Evolutionary conservation across 768 basidiomycete genomes (phyloP), one percentile per base, ranked within the genome.

Genomic region (Glaciozyma antarctica): DNA sequence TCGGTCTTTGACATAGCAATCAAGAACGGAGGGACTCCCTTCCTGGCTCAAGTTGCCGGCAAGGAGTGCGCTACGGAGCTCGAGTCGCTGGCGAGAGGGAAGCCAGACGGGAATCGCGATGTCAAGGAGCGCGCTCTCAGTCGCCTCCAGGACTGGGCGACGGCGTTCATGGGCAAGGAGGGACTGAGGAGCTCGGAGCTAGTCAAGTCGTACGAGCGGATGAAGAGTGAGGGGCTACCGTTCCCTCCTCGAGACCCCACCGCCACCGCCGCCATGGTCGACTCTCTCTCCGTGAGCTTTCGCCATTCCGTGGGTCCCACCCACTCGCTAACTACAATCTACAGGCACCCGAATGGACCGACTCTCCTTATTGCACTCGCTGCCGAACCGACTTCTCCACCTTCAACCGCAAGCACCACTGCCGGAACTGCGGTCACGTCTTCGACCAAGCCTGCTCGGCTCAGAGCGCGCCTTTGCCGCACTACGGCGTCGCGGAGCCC

Each of bases 401-500:
- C 75, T 95, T 92, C 38, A 98, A 98, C 75, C 83, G 95, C 58
- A 97, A 97, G 75, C 95, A 99, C 73, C 95, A 99, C 74, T 99
- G 95, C 75, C 85, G 95, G 19, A 97, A 97, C 76, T 99, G 95
- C 77, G 95, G 95, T 12, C 86, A 87, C 75, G 91, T 98, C 19
- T 98, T 95, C 74, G 94, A 97, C 77, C 90, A 93, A 61, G 81
- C 84, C 49, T 99, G 95, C 76, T 93, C 90, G 0, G 86, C 88
- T 43, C 88, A 90, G 77, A 79, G 81, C 3, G 83, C 90, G 77
- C 80, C 90, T 0, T 81, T 98, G 28, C 94, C 95, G 6, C 88
- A 92, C 75, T 94, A 90, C 72, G 95, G 95, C 16, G 92, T 99
- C 70, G 81, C 84, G 1, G 87, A 95, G 73, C 86, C 88, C 45